Evolutionary conservation across 345 rosid genomes (phyloP), one percentile per base, ranked within the genome.

Genomic region (Nephelium lappaceum): DNA sequence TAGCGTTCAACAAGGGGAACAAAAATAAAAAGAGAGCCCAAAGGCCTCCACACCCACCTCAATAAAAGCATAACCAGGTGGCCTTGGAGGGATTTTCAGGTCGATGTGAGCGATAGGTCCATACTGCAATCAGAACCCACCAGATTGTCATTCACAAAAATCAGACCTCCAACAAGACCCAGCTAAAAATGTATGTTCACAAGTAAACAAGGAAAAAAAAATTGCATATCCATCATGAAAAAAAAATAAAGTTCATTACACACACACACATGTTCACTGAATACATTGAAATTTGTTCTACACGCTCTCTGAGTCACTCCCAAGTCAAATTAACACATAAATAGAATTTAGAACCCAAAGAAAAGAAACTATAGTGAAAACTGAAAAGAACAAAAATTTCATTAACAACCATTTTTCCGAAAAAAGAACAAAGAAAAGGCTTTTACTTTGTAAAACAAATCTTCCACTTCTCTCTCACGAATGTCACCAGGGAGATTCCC

Each of bases 21-120:
- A 16, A 38, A 49, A 11, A 49, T 3, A 4, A 77, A 62, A 76
- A 23, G 61, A 6, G 27, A 74, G 21, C 49, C 51, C 51, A 58
- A 45, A 12, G 16, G 21, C 12, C 51, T 42, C 24, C 11, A 14
- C 0, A 79, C 88, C 79, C 65, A 90, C 99, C 95, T 97, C 99
- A 21, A 97, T 97, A 78, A 97, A 97, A 21, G 98, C 98, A 91
- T 97, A 97, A 81, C 98, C 98, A n/a, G 98, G 99, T 67, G 99
- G 98, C 84, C 99, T 91, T 51, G 98, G 99, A 53, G 99, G 99
- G 80, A 94, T 85, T 86, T 97, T 97, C 90, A 97, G 84, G 70
- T 94, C 99, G 58, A 97, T 92, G 80, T 93, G 93, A 41, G 85
- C 91, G 75, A 96, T 86, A 41, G 94, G 92, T 62, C 99, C 99